Evolutionary conservation across 2,329 filamentous ascomycete species (phyloP).

Genomic region (Neodidymelliopsis sp.): DNA sequence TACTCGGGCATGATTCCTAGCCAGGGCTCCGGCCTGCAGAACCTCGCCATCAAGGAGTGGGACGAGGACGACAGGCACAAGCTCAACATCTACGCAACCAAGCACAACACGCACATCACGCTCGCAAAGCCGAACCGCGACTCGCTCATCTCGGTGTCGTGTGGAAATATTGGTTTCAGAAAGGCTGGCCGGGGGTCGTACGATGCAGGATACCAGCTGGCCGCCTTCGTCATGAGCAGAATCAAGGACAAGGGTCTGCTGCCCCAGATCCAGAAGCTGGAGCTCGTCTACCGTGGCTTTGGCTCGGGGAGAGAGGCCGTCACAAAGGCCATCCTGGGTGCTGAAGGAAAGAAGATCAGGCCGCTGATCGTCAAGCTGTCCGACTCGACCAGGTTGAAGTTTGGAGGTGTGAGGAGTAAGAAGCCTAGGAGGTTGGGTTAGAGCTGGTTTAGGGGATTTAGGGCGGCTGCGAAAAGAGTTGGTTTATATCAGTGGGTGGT

Average conservation of each 20-base stretch:
- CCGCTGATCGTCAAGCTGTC: constrained; percentile 79
- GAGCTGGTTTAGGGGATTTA: constrained; percentile 39
- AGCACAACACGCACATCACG: constrained; percentile 96
- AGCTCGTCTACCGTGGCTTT: constrained; percentile 85
- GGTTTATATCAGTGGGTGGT: not conserved
- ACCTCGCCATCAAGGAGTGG: constrained; percentile 36
- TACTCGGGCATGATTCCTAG: constrained; percentile 32
- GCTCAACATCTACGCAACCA: constrained; percentile 84
- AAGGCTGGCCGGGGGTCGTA: constrained; percentile 82
- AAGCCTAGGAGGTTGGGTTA: constrained; percentile 82
- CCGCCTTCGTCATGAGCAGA: constrained; percentile 80
- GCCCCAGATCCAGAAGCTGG: constrained; percentile 76
- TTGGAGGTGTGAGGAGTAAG: constrained; percentile 89
- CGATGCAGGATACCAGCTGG: constrained; percentile 91
- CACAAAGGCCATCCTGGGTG: constrained; percentile 85
- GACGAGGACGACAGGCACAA: constrained; percentile 72
- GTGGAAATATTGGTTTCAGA: constrained; percentile 90
- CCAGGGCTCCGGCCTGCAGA: constrained; percentile 13
- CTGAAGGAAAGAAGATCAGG: constrained; percentile 79
- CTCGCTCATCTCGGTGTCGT: constrained; percentile 79
- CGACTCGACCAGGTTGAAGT: constrained; percentile 90
- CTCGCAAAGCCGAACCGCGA: constrained; percentile 82
- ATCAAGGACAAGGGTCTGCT: constrained; percentile 84
- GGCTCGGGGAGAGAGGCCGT: constrained; percentile 87
- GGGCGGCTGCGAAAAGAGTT: not conserved